These are phyloP conservation scores for Scheffersomyces insectosa DNA, from an alignment of 1,139 yeast genomes.

Conservation along the genomic window DNA sequence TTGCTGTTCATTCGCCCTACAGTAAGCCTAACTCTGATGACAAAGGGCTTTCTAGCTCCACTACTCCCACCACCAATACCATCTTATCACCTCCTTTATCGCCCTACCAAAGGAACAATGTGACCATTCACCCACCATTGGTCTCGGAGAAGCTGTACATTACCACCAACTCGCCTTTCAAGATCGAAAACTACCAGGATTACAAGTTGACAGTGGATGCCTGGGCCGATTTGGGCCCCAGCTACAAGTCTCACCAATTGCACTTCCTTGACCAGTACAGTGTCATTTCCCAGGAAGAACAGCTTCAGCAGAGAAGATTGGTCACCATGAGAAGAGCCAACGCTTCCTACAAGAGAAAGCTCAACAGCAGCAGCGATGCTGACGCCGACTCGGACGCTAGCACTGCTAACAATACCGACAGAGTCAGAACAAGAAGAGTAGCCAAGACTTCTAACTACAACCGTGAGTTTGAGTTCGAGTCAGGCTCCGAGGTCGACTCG, in stretches of 20 bases:
- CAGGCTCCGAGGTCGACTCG: conserved; percentile 10
- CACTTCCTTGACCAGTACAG: conserved; percentile 53
- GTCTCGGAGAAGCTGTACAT: conserved; percentile 19
- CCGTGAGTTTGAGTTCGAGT: conserved; percentile 8
- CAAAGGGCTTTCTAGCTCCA: too few species aligned
- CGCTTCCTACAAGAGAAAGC: conserved; percentile 13
- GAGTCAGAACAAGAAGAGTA: conserved; percentile 61
- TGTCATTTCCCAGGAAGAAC: conserved; percentile 13
- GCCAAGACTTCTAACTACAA: conserved; percentile 25
- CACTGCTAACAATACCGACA: conserved; percentile 30
- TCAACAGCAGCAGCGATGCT: conserved; percentile 25
- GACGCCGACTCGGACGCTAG: conserved; percentile 27
- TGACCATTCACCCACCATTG: conserved; percentile 16
- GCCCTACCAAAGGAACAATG: conserved; percentile 48
- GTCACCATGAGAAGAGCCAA: conserved; percentile 18
- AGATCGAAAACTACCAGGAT: conserved; percentile 48
- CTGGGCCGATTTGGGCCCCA: conserved; percentile 41
- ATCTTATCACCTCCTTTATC: conserved; percentile 71
- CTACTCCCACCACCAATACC: background rate
- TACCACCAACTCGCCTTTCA: conserved; percentile 32
- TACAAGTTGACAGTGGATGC: conserved; percentile 53
- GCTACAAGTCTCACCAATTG: conserved; percentile 49
- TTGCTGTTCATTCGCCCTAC: too few species aligned
- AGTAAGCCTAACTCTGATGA: too few species aligned
- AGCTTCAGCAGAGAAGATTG: conserved; percentile 11